Percentiles rank a stretch among this genome's conserved stretches.
Evolutionary conservation across 352 stramenopile genomes (phyloP).

Genomic region (Globisporangium polare): DNA sequence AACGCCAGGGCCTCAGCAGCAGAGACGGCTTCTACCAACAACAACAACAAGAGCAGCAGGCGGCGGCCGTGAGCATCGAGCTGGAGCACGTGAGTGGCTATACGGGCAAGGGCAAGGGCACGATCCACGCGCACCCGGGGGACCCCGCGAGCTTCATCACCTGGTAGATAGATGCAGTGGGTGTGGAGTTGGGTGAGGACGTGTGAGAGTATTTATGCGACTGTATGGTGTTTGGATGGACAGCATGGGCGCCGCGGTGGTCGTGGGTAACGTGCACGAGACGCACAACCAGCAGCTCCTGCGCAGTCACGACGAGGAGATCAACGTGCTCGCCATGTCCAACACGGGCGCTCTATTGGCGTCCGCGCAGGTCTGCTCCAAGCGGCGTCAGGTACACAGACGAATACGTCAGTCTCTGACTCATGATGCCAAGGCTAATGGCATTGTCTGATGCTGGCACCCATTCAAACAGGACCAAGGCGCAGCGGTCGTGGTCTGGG

Average conservation of each 20-base stretch:
- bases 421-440: not conserved
- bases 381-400: constrained; percentile 18
- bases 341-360: constrained; percentile 34
- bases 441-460: not conserved
- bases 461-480: constrained; percentile 24
- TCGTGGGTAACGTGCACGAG: constrained; percentile 45
- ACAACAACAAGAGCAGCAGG: constrained; percentile 3
- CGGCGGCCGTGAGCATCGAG: constrained; percentile 31
- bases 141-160: constrained; percentile 53
- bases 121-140: constrained; percentile 46
- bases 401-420: too few species aligned
- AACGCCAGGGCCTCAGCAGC: constrained; percentile 4
- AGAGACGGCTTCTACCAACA: constrained; percentile 13
- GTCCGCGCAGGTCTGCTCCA: constrained; percentile 42
- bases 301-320: constrained; percentile 53
- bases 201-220: not conserved
- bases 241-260: constrained; percentile 53
- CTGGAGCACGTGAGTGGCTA: constrained; percentile 67
- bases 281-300: constrained; percentile 53
- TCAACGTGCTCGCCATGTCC: constrained; percentile 43
- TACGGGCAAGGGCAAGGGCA: constrained; percentile 50
- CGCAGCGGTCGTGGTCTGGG: constrained; percentile 44
- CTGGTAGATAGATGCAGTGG: constrained; percentile 22
- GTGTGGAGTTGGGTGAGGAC: not conserved
- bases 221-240: constrained; percentile 5